A percentile compares a stretch with the other conserved stretches of the same genome.
phyloP scores from a whole-genome alignment of 306 rosid genomes.

The Styphnolobium japonicum region DNA sequence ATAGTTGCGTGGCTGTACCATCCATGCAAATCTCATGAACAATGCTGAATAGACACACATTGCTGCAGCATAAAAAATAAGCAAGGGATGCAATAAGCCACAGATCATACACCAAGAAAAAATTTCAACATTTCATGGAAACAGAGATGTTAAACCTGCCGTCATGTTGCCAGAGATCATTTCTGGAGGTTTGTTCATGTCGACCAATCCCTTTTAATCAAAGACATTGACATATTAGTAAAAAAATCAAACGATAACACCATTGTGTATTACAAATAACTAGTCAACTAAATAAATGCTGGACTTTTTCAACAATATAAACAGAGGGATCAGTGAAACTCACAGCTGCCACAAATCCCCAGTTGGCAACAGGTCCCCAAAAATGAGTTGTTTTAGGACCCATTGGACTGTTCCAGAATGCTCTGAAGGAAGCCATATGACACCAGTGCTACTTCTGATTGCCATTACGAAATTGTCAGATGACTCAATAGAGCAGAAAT shows the following conservation, averaged over 20 bases:
- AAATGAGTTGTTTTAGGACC: constrained; percentile 97
- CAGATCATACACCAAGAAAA: background rate
- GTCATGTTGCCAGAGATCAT: constrained; percentile 97
- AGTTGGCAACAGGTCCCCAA: constrained; percentile 98
- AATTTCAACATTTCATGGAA: background rate
- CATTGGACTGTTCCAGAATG: constrained; percentile 85
- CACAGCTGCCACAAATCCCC: constrained; percentile 98
- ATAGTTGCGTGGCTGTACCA: constrained; percentile 74
- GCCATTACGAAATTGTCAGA: constrained; percentile 17
- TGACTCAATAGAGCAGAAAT: background rate
- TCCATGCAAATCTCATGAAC: constrained; percentile 83
- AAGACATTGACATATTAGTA: background rate
- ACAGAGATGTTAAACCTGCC: constrained; percentile 48
- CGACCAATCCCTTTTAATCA: constrained; percentile 70
- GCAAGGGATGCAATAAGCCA: background rate
- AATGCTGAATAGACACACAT: constrained; percentile 71
- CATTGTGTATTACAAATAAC: background rate
- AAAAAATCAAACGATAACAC: background rate
- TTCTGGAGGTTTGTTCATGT: constrained; percentile 90
- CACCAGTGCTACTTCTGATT: constrained; percentile 18
- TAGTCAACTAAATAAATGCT: background rate
- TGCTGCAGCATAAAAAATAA: constrained; percentile 41
- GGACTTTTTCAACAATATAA: background rate
- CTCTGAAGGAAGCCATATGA: constrained; percentile 72
- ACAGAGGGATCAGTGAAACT: constrained; percentile 26